Base-by-base conservation (phyloP, 2,329 filamentous ascomycete genomes). In the Botrytis squamosa region DNA sequence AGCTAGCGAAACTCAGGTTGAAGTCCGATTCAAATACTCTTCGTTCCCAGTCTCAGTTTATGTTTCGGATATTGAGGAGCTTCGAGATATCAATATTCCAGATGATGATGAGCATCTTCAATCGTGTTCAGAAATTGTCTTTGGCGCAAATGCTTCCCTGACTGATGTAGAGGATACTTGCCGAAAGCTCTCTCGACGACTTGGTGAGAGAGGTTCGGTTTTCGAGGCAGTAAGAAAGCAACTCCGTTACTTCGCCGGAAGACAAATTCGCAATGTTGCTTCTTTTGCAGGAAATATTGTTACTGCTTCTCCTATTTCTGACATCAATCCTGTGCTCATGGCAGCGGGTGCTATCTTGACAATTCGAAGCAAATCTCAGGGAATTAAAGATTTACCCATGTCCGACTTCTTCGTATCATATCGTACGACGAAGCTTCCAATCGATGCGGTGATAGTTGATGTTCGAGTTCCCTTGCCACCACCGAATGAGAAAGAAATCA, bases 1-100 rank as follows among this genome's bases (percentile, higher is more conserved):
- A 75, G 97, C 94, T 80, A 97, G 94, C 7, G 95, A 98, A 82
- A 98, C 95, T 0, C 95, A 98, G 83, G 97, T 98, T 73, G 95
- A 98, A 83, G 92, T 96, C 84, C 97, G 97, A 83, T 98, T 98
- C 88, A 98, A 98, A 84, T 93, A 92, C 1, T 88, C 97, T 84
- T 88, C 93, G 77, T 98, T 98, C 80, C 91, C 91, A 3, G 90
- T 93, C 1, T 97, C 94, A 0, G 92, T 98, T 0, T 98, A 92
- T 77, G 92, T 98, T 25, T 94, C 94, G 14, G 95, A 98, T 78
- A 97, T 98, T 71, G 85, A 93, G 0, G 95, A 98, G 82, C 85
- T 98, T 74, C 88, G 93, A n/a, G 91, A 93, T 75, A 97, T 93
- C 80, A 86, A 85, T 3, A 90, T 97, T 80, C 86, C 91, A 57